Conservation (phyloP, 805 yeast genomes). For the Candida rishiriensis region DNA sequence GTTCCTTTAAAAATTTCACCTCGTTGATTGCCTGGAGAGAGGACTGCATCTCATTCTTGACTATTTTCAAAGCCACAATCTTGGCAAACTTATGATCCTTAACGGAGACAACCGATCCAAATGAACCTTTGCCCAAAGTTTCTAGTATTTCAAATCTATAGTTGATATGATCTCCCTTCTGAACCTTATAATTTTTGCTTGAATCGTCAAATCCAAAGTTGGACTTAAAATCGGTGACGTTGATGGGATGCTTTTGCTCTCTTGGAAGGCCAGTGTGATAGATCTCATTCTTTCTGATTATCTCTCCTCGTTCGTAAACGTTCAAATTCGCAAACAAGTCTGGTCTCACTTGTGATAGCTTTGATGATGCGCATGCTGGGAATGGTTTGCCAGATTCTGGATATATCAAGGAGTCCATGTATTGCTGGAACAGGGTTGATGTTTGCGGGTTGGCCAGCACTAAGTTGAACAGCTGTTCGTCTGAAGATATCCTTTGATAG, state of each 20-base stretch:
- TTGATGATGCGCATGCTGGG: constrained; percentile 8
- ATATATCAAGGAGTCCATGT: background rate
- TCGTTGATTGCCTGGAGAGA: constrained; percentile 76
- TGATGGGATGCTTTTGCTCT: constrained; percentile 24
- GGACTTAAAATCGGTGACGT: constrained; percentile 34
- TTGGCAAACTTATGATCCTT: constrained; percentile 57
- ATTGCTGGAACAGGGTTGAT: constrained; percentile 5
- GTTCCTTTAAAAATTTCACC: constrained; percentile 56
- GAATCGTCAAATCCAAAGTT: constrained; percentile 74
- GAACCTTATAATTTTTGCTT: constrained; percentile 54
- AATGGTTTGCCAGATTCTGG: constrained; percentile 1
- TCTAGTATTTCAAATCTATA: constrained; percentile 63
- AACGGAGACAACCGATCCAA: constrained; percentile 73
- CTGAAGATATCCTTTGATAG: constrained; percentile 2
- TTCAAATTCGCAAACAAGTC: constrained; percentile 31
- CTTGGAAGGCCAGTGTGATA: constrained; percentile 44
- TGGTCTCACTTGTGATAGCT: constrained; percentile 16
- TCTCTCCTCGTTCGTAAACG: constrained; percentile 58
- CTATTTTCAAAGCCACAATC: constrained; percentile 69
- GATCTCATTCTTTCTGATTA: constrained; percentile 42
- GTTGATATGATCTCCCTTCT: constrained; percentile 65
- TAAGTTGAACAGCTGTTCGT: constrained; percentile 7
- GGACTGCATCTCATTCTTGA: constrained; percentile 70
- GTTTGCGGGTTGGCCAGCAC: constrained; percentile 5
- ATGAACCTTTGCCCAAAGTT: constrained; percentile 71